Evolutionary conservation across 202 grass and related monocot genomes (phyloP).

Genomic region (Elaeis oleifera): DNA sequence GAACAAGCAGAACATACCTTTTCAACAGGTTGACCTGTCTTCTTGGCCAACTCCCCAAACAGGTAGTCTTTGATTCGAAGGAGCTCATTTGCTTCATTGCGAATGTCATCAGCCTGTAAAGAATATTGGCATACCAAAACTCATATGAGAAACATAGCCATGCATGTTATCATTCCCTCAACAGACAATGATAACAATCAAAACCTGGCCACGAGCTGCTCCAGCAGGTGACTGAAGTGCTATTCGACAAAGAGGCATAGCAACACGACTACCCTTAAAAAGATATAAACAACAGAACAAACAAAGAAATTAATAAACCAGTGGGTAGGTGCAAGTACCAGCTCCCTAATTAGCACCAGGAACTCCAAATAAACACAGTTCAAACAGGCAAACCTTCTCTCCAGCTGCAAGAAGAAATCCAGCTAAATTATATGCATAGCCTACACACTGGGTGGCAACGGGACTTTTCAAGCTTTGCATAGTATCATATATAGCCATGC

Average conservation of each 20-base stretch:
- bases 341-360: background rate
- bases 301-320: background rate
- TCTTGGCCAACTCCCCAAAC: constrained; percentile 60
- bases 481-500: constrained; percentile 88
- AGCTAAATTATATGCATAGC: constrained; percentile 86
- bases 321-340: background rate
- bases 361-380: background rate
- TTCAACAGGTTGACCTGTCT: constrained; percentile 74
- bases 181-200: constrained; percentile 11
- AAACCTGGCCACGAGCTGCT: constrained; percentile 85
- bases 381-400: constrained; percentile 49
- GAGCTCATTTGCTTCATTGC: constrained; percentile 84
- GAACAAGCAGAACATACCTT: constrained; percentile 30
- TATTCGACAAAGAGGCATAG: constrained; percentile 67
- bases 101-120: constrained; percentile 71
- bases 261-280: constrained; percentile 58
- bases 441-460: constrained; percentile 74
- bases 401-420: constrained; percentile 93
- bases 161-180: background rate
- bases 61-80: constrained; percentile 73
- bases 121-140: constrained; percentile 2
- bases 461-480: constrained; percentile 79
- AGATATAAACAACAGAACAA: constrained; percentile 20
- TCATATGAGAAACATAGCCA: background rate
- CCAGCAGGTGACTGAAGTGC: constrained; percentile 81